Percentiles rank a stretch among this genome's conserved stretches.
Evolutionary conservation across 768 basidiomycete species (phyloP).

Genomic region (Antrodiella citrinella): DNA sequence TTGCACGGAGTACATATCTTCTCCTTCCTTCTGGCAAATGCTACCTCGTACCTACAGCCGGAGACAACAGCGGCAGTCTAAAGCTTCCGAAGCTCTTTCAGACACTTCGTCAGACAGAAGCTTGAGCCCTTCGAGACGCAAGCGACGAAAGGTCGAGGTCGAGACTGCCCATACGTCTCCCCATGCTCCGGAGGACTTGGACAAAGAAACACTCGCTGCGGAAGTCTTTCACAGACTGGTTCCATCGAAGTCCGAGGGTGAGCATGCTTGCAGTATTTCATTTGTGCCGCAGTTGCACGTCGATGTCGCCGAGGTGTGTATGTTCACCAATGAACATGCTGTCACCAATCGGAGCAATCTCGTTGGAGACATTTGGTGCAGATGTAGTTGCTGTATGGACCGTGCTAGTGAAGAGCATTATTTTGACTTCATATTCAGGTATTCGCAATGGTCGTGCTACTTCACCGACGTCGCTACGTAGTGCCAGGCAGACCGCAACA

Average conservation of each 20-base stretch:
- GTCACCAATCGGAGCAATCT: not conserved
- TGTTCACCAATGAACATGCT: not conserved
- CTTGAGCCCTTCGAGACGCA: slow-evolving; percentile 11
- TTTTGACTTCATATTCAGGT: no score
- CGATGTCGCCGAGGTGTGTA: not conserved
- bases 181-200: no score
- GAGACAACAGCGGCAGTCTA: slow-evolving; percentile 7
- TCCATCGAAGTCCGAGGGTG: no score
- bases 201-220: no score
- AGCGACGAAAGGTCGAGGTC: slow-evolving; percentile 25
- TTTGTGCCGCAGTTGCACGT: not conserved
- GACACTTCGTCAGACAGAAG: slow-evolving; percentile 7
- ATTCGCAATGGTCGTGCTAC: not conserved
- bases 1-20: no score
- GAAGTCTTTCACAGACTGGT: no score
- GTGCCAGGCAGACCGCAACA: not conserved
- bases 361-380: not conserved
- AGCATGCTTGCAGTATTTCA: not conserved
- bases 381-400: not conserved
- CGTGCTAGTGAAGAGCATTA: no score
- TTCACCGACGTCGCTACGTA: not conserved
- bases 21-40: no score
- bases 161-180: not conserved
- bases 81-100: slow-evolving; percentile 1
- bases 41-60: slow-evolving; percentile 30